A percentile compares a stretch with the other conserved stretches of the same genome.
phyloP scores from a whole-genome alignment of 768 basidiomycete species.

The Lactifluus subvellereus region DNA sequence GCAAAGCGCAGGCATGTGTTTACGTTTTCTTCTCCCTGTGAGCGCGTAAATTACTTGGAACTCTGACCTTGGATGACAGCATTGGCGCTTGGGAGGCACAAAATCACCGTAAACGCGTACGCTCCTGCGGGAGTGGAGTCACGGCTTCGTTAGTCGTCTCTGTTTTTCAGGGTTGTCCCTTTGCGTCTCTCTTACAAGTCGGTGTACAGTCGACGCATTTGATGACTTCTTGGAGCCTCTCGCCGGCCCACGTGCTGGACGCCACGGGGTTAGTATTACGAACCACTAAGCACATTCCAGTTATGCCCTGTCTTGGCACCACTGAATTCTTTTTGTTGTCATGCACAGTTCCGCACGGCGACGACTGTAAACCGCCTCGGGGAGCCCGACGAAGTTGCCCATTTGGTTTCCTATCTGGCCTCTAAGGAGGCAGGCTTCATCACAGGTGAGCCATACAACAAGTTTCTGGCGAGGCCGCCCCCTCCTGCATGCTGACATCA shows the following conservation, averaged over 20 bases:
- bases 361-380: slow-evolving; percentile 6
- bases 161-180: not conserved
- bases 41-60: no score
- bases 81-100: slow-evolving; percentile 13
- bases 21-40: not conserved
- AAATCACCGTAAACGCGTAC: slow-evolving; percentile 28
- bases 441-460: slow-evolving; percentile 14
- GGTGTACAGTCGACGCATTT: slow-evolving; percentile 1
- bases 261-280: slow-evolving; percentile 1
- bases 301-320: not conserved
- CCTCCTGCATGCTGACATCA: not conserved
- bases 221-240: slow-evolving; percentile 13
- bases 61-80: slow-evolving; percentile 11
- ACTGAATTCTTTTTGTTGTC: not conserved
- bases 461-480: not conserved
- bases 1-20: slow-evolving; percentile 20
- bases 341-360: not conserved
- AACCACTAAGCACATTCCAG: no score
- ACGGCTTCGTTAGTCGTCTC: slow-evolving; percentile 16
- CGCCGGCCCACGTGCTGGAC: not conserved
- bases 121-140: slow-evolving; percentile 24
- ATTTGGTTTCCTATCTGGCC: slow-evolving; percentile 23
- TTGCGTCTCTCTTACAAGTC: not conserved
- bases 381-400: slow-evolving; percentile 20
- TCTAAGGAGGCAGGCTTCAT: slow-evolving; percentile 22